These are phyloP conservation scores for Colletotrichum theobromicola DNA, from an alignment of 2,329 filamentous ascomycete species.

Conservation along the genomic window DNA sequence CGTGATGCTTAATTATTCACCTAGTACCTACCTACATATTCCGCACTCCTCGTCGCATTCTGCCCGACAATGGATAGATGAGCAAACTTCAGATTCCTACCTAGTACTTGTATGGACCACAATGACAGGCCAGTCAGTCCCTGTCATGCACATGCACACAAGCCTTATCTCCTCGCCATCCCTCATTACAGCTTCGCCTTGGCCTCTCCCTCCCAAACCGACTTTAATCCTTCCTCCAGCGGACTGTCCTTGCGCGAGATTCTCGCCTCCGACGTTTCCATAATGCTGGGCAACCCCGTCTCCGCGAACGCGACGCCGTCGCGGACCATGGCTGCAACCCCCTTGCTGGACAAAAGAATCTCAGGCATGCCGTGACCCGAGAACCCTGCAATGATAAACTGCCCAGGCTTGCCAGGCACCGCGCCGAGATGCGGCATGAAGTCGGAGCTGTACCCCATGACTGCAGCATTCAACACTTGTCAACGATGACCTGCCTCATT, in stretches of 20 bases:
- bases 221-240: not conserved
- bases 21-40: too few relatives aligned
- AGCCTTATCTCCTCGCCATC: not conserved
- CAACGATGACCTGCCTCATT: not conserved
- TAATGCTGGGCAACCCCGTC: constrained; percentile 40
- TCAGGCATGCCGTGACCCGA: constrained; percentile 57
- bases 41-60: not conserved
- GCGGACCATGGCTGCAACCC: constrained; percentile 43
- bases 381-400: constrained; percentile 53
- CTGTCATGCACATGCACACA: not conserved
- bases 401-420: constrained; percentile 42
- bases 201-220: not conserved
- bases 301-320: constrained; percentile 32
- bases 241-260: not conserved
- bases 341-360: constrained; percentile 45
- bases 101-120: too few relatives aligned
- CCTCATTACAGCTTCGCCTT: not conserved
- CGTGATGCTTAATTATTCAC: not conserved
- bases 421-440: constrained; percentile 46
- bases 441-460: constrained; percentile 49
- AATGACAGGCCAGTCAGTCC: not conserved
- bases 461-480: constrained; percentile 24
- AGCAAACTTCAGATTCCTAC: not conserved
- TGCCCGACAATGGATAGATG: not conserved
- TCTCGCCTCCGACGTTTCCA: constrained; percentile 35